These are phyloP conservation scores for Kwoniella europaea DNA, from an alignment of 768 basidiomycete genomes.

Conservation along the genomic window DNA sequence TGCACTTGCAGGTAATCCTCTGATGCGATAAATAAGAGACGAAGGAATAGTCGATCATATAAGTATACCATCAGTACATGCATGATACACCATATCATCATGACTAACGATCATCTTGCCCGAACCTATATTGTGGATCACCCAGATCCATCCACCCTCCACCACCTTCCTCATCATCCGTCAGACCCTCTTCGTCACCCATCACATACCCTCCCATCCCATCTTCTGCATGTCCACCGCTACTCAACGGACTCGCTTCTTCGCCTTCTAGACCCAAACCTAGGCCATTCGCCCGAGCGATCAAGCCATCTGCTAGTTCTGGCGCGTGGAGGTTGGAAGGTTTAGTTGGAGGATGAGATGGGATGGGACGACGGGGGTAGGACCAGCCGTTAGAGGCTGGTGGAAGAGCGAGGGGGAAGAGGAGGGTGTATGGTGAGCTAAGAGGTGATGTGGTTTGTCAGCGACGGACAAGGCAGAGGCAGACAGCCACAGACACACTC, in stretches of 20 bases:
- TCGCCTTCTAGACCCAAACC: constrained; percentile 60
- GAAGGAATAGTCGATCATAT: background rate
- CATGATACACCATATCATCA: background rate
- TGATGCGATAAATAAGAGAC: background rate
- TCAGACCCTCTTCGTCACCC: constrained; percentile 70
- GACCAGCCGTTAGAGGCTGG: constrained; percentile 81
- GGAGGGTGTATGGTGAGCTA: constrained; percentile 77
- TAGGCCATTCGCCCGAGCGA: constrained; percentile 64
- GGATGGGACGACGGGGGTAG: constrained; percentile 40
- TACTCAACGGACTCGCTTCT: constrained; percentile 61
- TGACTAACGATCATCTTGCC: background rate
- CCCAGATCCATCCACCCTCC: constrained; percentile 49
- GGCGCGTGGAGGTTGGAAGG: constrained; percentile 38
- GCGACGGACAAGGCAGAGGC: background rate
- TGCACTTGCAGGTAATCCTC: no score
- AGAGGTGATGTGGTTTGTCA: background rate
- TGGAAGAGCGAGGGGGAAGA: constrained; percentile 76
- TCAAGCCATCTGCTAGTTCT: constrained; percentile 41
- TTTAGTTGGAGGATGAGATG: constrained; percentile 22
- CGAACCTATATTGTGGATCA: constrained; percentile 10
- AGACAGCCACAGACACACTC: constrained; percentile 57
- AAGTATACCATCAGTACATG: background rate
- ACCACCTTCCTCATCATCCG: constrained; percentile 70
- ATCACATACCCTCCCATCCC: constrained; percentile 40
- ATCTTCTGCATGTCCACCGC: constrained; percentile 34